A percentile compares a stretch with the other conserved stretches of the same genome.
Evolutionary conservation across 441 rosid genomes (phyloP).

Genomic region (Erysimum cheiri): DNA sequence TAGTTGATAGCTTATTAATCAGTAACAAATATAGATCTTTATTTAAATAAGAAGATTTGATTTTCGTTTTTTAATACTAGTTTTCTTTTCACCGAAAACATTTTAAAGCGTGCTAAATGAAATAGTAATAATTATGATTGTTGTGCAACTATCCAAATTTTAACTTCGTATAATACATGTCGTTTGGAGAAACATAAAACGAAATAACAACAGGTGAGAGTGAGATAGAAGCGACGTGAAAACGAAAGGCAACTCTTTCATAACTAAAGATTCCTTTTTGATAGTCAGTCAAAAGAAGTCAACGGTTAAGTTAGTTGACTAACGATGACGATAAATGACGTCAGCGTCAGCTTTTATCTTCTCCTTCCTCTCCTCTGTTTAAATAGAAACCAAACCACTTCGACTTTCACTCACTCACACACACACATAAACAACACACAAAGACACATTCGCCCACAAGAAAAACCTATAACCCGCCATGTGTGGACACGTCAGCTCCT

Average conservation of each 20-base stretch:
- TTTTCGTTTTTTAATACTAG: too few species aligned
- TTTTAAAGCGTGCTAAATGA: too few species aligned
- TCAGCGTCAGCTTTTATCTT: slow-evolving; percentile 41
- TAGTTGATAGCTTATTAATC: neutral
- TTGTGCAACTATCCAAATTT: too few species aligned
- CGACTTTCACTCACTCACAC: slow-evolving; percentile 25
- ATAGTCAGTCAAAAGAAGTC: slow-evolving; percentile 44
- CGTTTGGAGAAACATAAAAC: neutral
- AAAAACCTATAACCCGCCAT: slow-evolving; percentile 37
- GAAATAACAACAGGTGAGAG: slow-evolving; percentile 8
- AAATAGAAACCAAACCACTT: slow-evolving; percentile 43
- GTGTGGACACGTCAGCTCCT: slow-evolving; percentile 48
- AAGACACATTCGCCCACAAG: slow-evolving; percentile 6
- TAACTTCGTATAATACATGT: too few species aligned
- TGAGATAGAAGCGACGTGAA: slow-evolving; percentile 31
- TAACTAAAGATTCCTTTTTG: slow-evolving; percentile 15
- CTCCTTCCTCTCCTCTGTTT: slow-evolving; percentile 37
- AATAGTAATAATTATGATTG: too few species aligned
- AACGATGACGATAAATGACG: slow-evolving; percentile 50
- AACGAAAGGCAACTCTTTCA: slow-evolving; percentile 35
- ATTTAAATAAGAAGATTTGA: neutral
- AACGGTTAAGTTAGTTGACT: slow-evolving; percentile 39
- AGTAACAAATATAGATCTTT: neutral
- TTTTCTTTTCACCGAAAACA: too few species aligned
- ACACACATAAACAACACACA: slow-evolving; percentile 18